Evolutionary conservation across 805 yeast species (phyloP).

Genomic region (Metschnikowia koreensis): DNA sequence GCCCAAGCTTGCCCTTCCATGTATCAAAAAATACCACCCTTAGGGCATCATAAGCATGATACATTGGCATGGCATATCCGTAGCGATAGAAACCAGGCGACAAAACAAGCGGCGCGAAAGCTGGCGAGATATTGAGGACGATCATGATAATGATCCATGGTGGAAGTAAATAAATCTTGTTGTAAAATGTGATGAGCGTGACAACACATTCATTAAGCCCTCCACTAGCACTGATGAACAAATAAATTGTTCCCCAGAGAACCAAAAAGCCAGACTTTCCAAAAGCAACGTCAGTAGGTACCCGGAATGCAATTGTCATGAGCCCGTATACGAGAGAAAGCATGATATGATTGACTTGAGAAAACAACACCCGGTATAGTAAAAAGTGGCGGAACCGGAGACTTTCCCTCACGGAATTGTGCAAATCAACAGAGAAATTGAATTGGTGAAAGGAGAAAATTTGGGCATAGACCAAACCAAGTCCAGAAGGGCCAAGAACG

Average conservation of each 20-base stretch:
- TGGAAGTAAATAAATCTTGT: conserved; percentile 21
- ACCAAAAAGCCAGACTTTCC: conserved; percentile 35
- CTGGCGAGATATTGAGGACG: conserved; percentile 30
- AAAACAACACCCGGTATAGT: conserved; percentile 27
- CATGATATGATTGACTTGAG: conserved; percentile 30
- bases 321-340: conserved; percentile 31
- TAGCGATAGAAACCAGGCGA: conserved; percentile 31
- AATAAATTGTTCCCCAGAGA: conserved; percentile 30
- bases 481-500: conserved; percentile 32
- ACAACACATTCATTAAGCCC: conserved; percentile 29
- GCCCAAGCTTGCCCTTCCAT: conserved; percentile 32
- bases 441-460: conserved; percentile 36
- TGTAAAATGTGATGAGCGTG: conserved; percentile 21
- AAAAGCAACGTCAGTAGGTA: conserved; percentile 24
- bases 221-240: conserved; percentile 29
- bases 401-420: conserved; percentile 18
- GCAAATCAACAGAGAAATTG: conserved; percentile 30
- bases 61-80: conserved; percentile 40
- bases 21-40: conserved; percentile 35
- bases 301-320: conserved; percentile 31
- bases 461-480: conserved; percentile 33
- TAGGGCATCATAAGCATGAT: conserved; percentile 29
- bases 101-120: conserved; percentile 35
- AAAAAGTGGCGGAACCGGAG: conserved; percentile 27
- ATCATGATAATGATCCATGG: conserved; percentile 32